Conservation (phyloP, 352 stramenopile genomes). For the Globisporangium nunn region DNA sequence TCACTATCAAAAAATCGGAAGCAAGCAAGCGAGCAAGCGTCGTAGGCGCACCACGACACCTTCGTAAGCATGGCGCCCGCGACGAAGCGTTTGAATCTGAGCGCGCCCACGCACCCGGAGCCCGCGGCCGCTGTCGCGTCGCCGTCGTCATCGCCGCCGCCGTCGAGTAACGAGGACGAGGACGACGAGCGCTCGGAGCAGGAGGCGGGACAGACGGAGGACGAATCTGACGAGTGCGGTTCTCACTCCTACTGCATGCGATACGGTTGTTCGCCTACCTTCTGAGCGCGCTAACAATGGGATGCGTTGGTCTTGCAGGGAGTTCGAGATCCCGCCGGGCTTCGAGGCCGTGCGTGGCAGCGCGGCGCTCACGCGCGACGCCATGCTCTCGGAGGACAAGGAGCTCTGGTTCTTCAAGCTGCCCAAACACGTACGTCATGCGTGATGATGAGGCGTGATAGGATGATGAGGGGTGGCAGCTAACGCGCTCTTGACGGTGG, state of each 20-base stretch:
- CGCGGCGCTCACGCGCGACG: conserved; percentile 47
- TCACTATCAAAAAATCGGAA: too few relatives aligned
- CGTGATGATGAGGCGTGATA: too few relatives aligned
- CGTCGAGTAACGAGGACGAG: conserved; percentile 27
- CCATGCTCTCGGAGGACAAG: conserved; percentile 57
- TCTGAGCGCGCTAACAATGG: too few relatives aligned
- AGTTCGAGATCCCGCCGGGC: conserved; percentile 73
- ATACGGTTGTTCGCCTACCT: too few relatives aligned
- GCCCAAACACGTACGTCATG: conserved; percentile 58
- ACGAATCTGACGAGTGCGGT: conserved; percentile 45
- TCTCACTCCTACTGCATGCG: too few relatives aligned
- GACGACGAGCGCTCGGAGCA: conserved; percentile 7
- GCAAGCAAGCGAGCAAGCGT: too few relatives aligned
- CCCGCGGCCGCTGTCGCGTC: conserved; percentile 17
- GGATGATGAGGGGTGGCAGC: too few relatives aligned
- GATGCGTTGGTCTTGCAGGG: conserved; percentile 18
- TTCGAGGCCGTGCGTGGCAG: conserved; percentile 64
- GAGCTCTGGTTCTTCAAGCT: conserved; percentile 87
- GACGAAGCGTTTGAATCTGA: conserved; percentile 67
- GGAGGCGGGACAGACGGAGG: conserved; percentile 26
- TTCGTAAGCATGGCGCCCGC: conserved; percentile 29
- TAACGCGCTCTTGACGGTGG: too few relatives aligned
- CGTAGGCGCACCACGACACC: too few relatives aligned
- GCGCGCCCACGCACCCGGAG: conserved; percentile 23
- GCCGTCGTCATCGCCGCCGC: conserved; percentile 23